Evolutionary conservation across 768 basidiomycete genomes (phyloP).

Genomic region (Termitomyces sp.): DNA sequence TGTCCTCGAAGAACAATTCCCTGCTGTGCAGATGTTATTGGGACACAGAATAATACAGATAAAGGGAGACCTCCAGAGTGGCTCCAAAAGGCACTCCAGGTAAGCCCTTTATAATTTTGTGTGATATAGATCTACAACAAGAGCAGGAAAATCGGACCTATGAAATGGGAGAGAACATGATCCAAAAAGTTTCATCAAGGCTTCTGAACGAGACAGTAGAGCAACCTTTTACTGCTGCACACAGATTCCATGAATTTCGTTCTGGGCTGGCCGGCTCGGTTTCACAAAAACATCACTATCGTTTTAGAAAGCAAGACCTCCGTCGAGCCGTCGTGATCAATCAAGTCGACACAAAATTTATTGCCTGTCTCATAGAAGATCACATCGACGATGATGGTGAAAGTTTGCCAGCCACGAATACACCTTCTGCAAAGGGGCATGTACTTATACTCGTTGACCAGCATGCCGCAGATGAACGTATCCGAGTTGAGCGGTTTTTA

Average conservation of each 20-base stretch:
- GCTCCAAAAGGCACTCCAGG: conserved; percentile 59
- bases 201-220: neutral
- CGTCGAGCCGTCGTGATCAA: conserved; percentile 54
- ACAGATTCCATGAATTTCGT: neutral
- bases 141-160: conserved; percentile 55
- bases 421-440: conserved; percentile 7
- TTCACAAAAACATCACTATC: conserved; percentile 20
- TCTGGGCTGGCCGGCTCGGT: conserved; percentile 1
- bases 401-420: conserved; percentile 4
- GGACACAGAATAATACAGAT: neutral
- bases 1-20: conserved; percentile 21
- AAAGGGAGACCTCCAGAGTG: conserved; percentile 43
- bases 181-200: conserved; percentile 27
- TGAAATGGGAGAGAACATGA: conserved; percentile 37
- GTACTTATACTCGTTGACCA: conserved; percentile 85
- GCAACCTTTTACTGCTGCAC: neutral
- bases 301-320: conserved; percentile 53
- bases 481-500: conserved; percentile 84
- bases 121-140: neutral
- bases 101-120: conserved; percentile 19
- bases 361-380: conserved; percentile 60
- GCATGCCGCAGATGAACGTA: conserved; percentile 96
- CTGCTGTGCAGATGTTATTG: conserved; percentile 16
- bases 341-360: conserved; percentile 90
- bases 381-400: conserved; percentile 9